phyloP scores from a whole-genome alignment of 2,329 filamentous ascomycete genomes.

The Colletotrichum sp. region DNA sequence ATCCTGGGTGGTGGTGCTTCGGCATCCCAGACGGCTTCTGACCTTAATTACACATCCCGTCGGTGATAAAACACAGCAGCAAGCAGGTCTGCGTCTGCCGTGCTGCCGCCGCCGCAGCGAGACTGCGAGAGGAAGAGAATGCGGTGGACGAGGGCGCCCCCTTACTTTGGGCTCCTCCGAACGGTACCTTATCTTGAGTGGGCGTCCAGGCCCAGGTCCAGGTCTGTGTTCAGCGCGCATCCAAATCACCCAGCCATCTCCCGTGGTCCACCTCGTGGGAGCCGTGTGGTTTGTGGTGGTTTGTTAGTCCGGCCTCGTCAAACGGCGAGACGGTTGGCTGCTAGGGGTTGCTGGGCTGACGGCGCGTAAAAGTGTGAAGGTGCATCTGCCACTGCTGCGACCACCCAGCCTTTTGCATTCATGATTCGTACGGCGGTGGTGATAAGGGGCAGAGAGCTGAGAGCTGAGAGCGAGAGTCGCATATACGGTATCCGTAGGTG shows the following conservation, averaged over 20 bases:
- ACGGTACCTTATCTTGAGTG: constrained; percentile 8
- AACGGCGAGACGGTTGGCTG: background rate
- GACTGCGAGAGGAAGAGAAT: background rate
- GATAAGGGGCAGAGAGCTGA: background rate
- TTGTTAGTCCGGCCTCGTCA: background rate
- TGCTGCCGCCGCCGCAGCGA: background rate
- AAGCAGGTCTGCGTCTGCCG: background rate
- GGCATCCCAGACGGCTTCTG: background rate
- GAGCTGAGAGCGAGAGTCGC: background rate
- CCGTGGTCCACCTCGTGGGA: background rate
- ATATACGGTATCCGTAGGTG: background rate
- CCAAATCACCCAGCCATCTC: constrained; percentile 21
- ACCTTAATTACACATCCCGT: constrained; percentile 8
- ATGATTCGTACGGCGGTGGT: background rate
- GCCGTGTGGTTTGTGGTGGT: background rate
- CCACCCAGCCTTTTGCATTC: background rate
- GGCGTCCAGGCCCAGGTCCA: background rate
- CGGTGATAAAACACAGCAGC: background rate
- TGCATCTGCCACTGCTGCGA: background rate
- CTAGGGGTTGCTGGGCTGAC: background rate
- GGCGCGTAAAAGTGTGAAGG: background rate
- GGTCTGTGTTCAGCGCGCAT: constrained; percentile 15
- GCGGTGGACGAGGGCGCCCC: background rate
- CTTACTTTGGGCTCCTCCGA: background rate
- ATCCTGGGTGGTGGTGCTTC: background rate